These are phyloP conservation scores for Patellaria atrata DNA, from an alignment of 495 filamentous ascomycete species.

Conservation along the genomic window DNA sequence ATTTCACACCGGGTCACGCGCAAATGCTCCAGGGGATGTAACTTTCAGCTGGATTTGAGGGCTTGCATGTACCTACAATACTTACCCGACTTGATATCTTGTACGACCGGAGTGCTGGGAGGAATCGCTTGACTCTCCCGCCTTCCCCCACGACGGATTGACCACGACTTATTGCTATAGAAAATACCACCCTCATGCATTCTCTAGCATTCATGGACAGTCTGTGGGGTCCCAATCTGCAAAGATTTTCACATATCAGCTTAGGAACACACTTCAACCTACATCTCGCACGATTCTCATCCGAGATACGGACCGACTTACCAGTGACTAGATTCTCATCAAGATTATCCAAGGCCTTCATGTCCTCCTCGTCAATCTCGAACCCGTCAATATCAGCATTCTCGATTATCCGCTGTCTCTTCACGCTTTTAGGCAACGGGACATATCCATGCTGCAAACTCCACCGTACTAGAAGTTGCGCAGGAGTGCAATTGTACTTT, in stretches of 20 bases:
- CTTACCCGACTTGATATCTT: too few relatives aligned
- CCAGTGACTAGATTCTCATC: slow-evolving; percentile 57
- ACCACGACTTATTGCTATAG: too few relatives aligned
- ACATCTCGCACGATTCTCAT: not conserved
- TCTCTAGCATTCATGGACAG: too few relatives aligned
- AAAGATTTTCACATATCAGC: slow-evolving; percentile 1
- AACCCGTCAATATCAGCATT: slow-evolving; percentile 76
- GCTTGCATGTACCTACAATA: too few relatives aligned
- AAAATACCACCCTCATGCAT: too few relatives aligned
- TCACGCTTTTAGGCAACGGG: slow-evolving; percentile 66
- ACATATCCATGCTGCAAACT: slow-evolving; percentile 59
- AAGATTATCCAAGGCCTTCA: slow-evolving; percentile 40
- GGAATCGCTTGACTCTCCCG: too few relatives aligned
- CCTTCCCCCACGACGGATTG: too few relatives aligned
- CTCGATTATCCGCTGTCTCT: slow-evolving; percentile 49
- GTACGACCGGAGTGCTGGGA: too few relatives aligned
- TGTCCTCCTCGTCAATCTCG: slow-evolving; percentile 50
- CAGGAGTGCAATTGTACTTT: slow-evolving; percentile 45
- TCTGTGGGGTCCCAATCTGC: slow-evolving; percentile 25
- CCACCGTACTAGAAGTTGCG: slow-evolving; percentile 52
- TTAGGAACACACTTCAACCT: slow-evolving; percentile 2
- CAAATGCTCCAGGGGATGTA: too few relatives aligned
- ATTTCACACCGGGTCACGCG: too few relatives aligned
- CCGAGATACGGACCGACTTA: slow-evolving; percentile 18
- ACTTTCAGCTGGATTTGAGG: too few relatives aligned